Conservation (phyloP, 2,329 filamentous ascomycete genomes). For the Botryosphaeria dothidea region DNA sequence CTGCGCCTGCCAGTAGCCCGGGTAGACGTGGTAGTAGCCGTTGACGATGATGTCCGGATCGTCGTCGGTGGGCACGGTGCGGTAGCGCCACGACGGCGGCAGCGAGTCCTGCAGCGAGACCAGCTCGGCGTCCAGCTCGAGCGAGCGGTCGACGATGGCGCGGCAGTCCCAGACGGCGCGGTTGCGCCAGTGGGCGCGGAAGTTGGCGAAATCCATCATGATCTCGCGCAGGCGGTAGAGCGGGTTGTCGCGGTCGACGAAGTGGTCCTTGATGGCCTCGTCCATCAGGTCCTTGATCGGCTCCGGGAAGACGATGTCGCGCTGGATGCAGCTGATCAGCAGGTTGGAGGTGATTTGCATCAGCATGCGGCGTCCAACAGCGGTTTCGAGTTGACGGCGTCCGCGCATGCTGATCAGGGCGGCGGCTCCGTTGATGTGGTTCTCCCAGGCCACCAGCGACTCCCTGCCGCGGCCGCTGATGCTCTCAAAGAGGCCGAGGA, state of each 20-base stretch:
- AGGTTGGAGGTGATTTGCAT: slow-evolving; percentile 32
- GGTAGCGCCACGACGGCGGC: background rate
- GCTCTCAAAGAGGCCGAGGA: slow-evolving; percentile 36
- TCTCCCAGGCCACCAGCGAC: slow-evolving; percentile 33
- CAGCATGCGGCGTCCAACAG: slow-evolving; percentile 29
- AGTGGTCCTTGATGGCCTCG: background rate
- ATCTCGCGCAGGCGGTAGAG: slow-evolving; percentile 5
- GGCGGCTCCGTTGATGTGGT: slow-evolving; percentile 35
- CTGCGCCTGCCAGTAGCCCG: slow-evolving; percentile 31
- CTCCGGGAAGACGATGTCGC: slow-evolving; percentile 3
- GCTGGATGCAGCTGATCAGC: slow-evolving; percentile 22
- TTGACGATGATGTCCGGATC: slow-evolving; percentile 25
- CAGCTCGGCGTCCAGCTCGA: background rate
- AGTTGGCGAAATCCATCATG: slow-evolving; percentile 10
- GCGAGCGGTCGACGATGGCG: background rate
- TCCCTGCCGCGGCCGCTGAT: slow-evolving; percentile 29
- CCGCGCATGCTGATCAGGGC: slow-evolving; percentile 35
- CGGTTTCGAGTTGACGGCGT: slow-evolving; percentile 26
- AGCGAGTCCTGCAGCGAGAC: background rate
- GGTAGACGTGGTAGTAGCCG: slow-evolving; percentile 32
- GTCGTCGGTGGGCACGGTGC: background rate
- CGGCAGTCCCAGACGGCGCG: background rate
- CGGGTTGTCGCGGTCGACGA: background rate
- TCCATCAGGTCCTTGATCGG: slow-evolving; percentile 7
- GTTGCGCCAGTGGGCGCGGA: background rate